These are phyloP conservation scores for Peribolospora baueri DNA, from an alignment of 768 basidiomycete genomes.

Conservation along the genomic window DNA sequence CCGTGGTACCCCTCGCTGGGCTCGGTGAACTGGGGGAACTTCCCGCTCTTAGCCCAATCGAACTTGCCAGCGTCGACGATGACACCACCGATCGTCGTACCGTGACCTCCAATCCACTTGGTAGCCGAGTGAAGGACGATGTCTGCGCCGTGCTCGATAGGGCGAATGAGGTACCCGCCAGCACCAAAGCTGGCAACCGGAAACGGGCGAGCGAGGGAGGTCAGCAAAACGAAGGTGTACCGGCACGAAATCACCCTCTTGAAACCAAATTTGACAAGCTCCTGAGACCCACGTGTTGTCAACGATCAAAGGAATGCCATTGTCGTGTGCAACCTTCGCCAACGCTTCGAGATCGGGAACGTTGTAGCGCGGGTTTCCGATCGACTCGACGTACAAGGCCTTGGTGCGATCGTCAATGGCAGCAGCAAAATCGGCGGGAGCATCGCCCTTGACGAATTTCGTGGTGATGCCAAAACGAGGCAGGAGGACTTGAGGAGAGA, in stretches of 20 bases:
- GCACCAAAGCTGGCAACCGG: neutral
- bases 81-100: conserved; percentile 54
- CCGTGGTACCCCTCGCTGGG: conserved; percentile 59
- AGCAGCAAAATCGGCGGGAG: conserved; percentile 34
- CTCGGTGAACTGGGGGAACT: conserved; percentile 48
- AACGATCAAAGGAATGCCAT: conserved; percentile 51
- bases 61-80: conserved; percentile 56
- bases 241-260: conserved; percentile 23
- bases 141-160: conserved; percentile 51
- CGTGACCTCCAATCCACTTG: conserved; percentile 42
- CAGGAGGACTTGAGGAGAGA: conserved; percentile 21
- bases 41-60: conserved; percentile 32
- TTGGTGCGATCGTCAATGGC: conserved; percentile 54
- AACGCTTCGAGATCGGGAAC: conserved; percentile 43
- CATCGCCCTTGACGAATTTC: conserved; percentile 35
- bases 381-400: conserved; percentile 33
- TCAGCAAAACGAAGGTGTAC: conserved; percentile 4
- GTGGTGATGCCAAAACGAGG: conserved; percentile 41
- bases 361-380: conserved; percentile 50
- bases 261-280: conserved; percentile 29
- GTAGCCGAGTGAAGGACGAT: conserved; percentile 56
- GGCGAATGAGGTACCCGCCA: conserved; percentile 34
- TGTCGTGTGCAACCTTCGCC: conserved; percentile 46
- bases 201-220: too few species aligned
- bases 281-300: conserved; percentile 33